Base-by-base conservation (phyloP, 768 basidiomycete genomes). In the Myochromella boudieri region DNA sequence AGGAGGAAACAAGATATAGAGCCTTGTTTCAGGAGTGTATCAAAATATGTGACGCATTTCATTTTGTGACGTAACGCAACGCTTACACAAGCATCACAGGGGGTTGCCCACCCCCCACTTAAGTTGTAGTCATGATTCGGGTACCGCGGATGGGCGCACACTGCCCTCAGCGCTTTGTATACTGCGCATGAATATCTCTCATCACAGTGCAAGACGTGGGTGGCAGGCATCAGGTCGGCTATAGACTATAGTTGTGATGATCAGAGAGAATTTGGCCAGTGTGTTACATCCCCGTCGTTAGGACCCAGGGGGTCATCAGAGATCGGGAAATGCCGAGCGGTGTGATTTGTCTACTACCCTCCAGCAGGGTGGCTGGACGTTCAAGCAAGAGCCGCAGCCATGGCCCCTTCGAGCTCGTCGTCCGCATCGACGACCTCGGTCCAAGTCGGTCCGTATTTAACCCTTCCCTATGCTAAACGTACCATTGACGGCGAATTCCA, bases 361-460 rank as follows among this genome's bases (percentile, higher is more conserved):
- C 54, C 44, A 46, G 41, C 27, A 20, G 57, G 49, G 31, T 18
- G 24, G 37, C 18, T 33, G 37, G 44, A 41, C 40, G 60, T 50
- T 38, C 60, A n/a, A 56, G 64, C 65, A 63, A 67, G 65, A 64
- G 63, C 65, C 63, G 60, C 68, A 67, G 64, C 72, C 77, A 88
- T 88, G 87, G 81, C 86, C 65, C 85, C 86, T 58, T 69, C 77
- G 72, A 77, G 82, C 70, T 79, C 84, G 76, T 77, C 78, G 74
- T 74, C 76, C 53, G 68, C 85, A 66, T 66, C 83, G 75, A 79
- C 86, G 71, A 93, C 91, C 57, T 91, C 91, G 55, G 91, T 94
- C 44, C 90, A 93, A 93, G 91, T 94, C 68, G 91, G 91, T 87
- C 44, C 76, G 91, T 83, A 44, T 20, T n/a, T 7, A n/a, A n/a